Evolutionary conservation across 306 rosid genomes (phyloP).

Genomic region (Neltuma alba): DNA sequence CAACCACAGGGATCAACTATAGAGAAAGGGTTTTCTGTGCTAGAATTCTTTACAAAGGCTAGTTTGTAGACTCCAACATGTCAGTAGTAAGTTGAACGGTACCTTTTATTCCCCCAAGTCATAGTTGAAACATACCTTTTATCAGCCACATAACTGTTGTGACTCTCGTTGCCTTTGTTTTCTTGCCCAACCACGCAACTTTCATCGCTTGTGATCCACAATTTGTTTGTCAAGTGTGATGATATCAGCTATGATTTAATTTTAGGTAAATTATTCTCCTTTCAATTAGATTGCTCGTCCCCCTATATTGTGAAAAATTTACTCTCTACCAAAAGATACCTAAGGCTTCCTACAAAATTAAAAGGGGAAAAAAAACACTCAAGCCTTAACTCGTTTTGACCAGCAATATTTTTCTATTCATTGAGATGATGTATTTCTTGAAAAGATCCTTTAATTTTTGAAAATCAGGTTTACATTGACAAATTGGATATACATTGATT

Average conservation of each 20-base stretch:
- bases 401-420: not conserved
- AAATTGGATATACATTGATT: not conserved
- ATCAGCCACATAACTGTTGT: too few species aligned
- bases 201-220: slow-evolving; percentile 4
- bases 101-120: slow-evolving; percentile 10
- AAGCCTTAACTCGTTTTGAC: not conserved
- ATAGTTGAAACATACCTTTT: too few species aligned
- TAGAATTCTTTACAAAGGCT: not conserved
- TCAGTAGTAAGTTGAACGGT: not conserved
- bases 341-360: not conserved
- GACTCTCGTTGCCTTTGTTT: not conserved
- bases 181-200: slow-evolving; percentile 15
- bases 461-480: not conserved
- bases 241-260: not conserved
- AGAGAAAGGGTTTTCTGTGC: not conserved
- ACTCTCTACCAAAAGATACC: not conserved
- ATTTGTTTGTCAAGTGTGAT: not conserved
- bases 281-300: not conserved
- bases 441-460: not conserved
- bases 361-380: not conserved
- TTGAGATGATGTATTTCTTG: not conserved
- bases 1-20: not conserved
- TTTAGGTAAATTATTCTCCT: not conserved
- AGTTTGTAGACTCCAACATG: not conserved
- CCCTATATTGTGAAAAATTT: not conserved